phyloP scores from a whole-genome alignment of 345 rosid genomes.

The Citropsis articulata region DNA sequence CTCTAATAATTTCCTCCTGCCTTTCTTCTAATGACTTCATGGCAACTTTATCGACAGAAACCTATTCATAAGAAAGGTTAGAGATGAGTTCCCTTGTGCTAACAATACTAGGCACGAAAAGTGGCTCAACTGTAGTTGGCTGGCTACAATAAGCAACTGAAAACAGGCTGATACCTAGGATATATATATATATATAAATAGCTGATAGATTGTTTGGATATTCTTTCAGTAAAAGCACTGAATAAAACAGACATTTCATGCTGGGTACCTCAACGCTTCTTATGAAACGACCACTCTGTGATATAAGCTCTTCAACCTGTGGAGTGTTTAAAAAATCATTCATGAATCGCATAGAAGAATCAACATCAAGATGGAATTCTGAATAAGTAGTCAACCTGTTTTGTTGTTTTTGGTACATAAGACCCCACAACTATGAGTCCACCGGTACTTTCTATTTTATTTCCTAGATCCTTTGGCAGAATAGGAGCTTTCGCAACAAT shows the following conservation, averaged over 20 bases:
- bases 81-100: background rate
- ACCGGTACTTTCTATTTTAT: constrained; percentile 57
- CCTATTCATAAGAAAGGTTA: constrained; percentile 39
- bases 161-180: background rate
- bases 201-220: background rate
- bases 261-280: constrained; percentile 71
- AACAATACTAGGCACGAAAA: background rate
- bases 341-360: background rate
- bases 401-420: constrained; percentile 94
- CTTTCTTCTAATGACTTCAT: constrained; percentile 65
- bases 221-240: constrained; percentile 3
- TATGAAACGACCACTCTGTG: constrained; percentile 54
- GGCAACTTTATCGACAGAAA: constrained; percentile 85
- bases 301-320: constrained; percentile 85
- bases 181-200: background rate
- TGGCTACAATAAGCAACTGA: background rate
- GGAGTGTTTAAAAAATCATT: background rate
- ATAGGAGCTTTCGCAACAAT: constrained; percentile 75
- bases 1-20: constrained; percentile 70
- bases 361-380: background rate
- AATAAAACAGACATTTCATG: constrained; percentile 6
- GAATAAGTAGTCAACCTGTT: constrained; percentile 55
- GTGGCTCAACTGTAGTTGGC: background rate
- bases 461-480: constrained; percentile 73
- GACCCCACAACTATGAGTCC: constrained; percentile 93